A percentile compares a stretch with the other conserved stretches of the same genome.
These are phyloP conservation scores for Ceratobasidium sp. DNA, from an alignment of 1,284 basidiomycete genomes.

Conservation along the genomic window DNA sequence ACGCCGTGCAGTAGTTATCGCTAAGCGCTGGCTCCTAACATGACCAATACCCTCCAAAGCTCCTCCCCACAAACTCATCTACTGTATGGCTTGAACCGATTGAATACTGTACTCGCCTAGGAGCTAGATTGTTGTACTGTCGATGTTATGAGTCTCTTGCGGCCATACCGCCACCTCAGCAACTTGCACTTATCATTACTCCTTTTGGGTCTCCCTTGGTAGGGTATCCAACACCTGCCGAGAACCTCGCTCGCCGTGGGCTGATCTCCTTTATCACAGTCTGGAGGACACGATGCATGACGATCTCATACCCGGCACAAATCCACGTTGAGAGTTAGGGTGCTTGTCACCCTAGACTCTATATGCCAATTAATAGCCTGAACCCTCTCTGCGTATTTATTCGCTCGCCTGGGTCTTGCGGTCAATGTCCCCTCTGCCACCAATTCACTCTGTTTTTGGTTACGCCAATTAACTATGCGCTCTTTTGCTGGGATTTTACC, in stretches of 20 bases:
- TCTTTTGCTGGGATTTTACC: background rate
- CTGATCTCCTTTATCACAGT: conserved; percentile 1
- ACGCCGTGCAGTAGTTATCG: too few species aligned
- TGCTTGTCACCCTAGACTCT: background rate
- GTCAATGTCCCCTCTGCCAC: background rate
- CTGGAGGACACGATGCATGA: conserved; percentile 5
- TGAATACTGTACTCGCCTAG: too few species aligned
- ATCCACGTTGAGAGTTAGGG: conserved; percentile 35
- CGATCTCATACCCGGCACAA: background rate
- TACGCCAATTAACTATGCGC: conserved; percentile 7
- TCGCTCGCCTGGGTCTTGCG: background rate
- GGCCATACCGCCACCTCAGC: conserved; percentile 11
- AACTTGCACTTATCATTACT: background rate
- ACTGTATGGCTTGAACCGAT: too few species aligned
- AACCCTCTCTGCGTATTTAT: conserved; percentile 23
- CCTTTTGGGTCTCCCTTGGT: background rate
- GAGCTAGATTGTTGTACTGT: too few species aligned
- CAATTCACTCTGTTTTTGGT: background rate
- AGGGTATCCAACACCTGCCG: conserved; percentile 4
- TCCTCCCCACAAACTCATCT: too few species aligned
- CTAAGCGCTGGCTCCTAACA: too few species aligned
- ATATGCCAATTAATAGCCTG: background rate
- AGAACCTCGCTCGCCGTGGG: conserved; percentile 6
- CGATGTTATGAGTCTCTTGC: conserved; percentile 41
- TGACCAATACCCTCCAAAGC: too few species aligned